Evolutionary conservation across 306 rosid species (phyloP), one percentile per base, ranked within the genome.

Genomic region (Abrus precatorius): DNA sequence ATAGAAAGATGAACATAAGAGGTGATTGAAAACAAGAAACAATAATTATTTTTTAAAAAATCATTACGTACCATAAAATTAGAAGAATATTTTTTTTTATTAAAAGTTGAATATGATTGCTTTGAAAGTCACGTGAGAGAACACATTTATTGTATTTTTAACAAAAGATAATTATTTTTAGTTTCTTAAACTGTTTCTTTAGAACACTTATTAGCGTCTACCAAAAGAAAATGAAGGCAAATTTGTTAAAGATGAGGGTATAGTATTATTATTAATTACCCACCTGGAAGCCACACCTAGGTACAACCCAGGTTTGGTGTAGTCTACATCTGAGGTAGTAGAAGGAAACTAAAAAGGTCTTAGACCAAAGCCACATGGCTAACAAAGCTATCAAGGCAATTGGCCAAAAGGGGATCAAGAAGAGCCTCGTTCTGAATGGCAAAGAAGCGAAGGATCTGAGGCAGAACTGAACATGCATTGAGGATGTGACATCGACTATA

Each of bases 301-400:
- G 98, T 54, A 94, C 98, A 60, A 5, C 92, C 98, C 98, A 94
- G 2, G 96, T 90, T 75, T 94, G 96, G 84, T 94, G 97, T 34
- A 92, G 63, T 56, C 87, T 80, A 5, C 80, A 85, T 74, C 97
- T 84, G 44, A 92, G 93, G 78, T 88, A 45, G 85, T 94, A 94
- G 76, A 87, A 92, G 3, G 84, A 44, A 27, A 69, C 1, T 29
- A 94, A 14, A 82, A 92, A 92, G 11, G 86, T 57, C 57, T 94
- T 94, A 11, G 97, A 85, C 82, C 90, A 81, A 43, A 84, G 44
- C 98, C 98, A 92, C 98, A 94, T 94, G 40, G 29, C 77, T 8
- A 92, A 72, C 82, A 91, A 45, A 36, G 33, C 10, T 10, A 73
- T 0, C 9, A 91, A 48, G 5, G 87, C 48, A 0, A 2, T 0